phyloP scores from a whole-genome alignment of 306 rosid species.

The Begonia masoniana region DNA sequence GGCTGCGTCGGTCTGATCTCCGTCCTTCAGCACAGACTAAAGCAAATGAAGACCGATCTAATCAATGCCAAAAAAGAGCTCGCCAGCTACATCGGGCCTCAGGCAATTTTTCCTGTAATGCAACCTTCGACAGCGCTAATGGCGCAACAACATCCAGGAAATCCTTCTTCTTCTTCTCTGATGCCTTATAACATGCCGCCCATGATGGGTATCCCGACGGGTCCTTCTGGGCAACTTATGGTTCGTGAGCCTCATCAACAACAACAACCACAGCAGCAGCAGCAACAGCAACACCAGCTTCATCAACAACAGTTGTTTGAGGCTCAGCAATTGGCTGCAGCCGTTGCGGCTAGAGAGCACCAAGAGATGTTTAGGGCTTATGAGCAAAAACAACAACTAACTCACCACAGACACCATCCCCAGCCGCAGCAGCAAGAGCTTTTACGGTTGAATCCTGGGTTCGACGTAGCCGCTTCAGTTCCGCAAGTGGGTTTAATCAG shows the following conservation, averaged over 20 bases:
- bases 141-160: slow-evolving; percentile 19
- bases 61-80: slow-evolving; percentile 55
- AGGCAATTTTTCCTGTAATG: slow-evolving; percentile 28
- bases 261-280: slow-evolving; percentile 8
- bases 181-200: slow-evolving; percentile 29
- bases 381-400: slow-evolving; percentile 21
- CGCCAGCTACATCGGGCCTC: slow-evolving; percentile 57
- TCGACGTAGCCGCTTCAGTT: slow-evolving; percentile 29
- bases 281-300: slow-evolving; percentile 12
- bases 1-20: slow-evolving; percentile 93
- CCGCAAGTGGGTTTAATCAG: slow-evolving; percentile 38
- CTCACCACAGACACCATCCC: slow-evolving; percentile 1
- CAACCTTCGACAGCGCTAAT: slow-evolving; percentile 7
- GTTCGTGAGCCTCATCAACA: slow-evolving; percentile 26
- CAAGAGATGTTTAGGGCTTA: slow-evolving; percentile 44
- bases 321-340: slow-evolving; percentile 61
- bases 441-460: slow-evolving; percentile 43
- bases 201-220: slow-evolving; percentile 14
- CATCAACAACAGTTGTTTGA: slow-evolving; percentile 45
- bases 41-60: slow-evolving; percentile 44
- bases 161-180: slow-evolving; percentile 15
- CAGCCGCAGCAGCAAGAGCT: slow-evolving; percentile 35
- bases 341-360: slow-evolving; percentile 50
- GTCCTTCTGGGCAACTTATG: slow-evolving; percentile 21
- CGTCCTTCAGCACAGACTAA: slow-evolving; percentile 58